Conservation (phyloP, 257 asterid genomes). For the Solanum chmielewskii region DNA sequence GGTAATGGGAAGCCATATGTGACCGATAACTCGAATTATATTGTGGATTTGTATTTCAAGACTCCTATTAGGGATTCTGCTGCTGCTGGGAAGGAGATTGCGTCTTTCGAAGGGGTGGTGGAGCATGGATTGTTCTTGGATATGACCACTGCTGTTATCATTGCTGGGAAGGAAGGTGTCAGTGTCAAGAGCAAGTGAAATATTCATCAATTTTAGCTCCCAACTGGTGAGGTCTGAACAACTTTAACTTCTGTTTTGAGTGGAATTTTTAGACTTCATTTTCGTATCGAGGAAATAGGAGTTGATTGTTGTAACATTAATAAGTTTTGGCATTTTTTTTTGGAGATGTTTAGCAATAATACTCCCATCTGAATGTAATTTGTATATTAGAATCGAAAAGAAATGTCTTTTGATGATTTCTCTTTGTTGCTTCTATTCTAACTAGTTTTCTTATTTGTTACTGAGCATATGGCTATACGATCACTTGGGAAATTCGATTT, state of each 20-base stretch:
- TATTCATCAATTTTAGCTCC: not conserved
- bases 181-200: conserved; percentile 46
- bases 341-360: not conserved
- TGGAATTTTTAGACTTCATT: not conserved
- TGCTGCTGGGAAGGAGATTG: conserved; percentile 67
- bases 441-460: not conserved
- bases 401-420: not conserved
- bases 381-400: not conserved
- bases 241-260: not conserved
- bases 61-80: conserved; percentile 73
- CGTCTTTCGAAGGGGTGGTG: conserved; percentile 69
- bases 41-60: conserved; percentile 81
- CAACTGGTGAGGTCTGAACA: not conserved
- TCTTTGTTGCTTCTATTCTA: not conserved
- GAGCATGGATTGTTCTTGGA: conserved; percentile 60
- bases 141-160: conserved; percentile 57
- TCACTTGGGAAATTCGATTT: not conserved
- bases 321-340: not conserved
- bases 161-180: conserved; percentile 70
- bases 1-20: conserved; percentile 72
- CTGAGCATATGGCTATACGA: not conserved
- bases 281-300: not conserved
- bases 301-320: not conserved
- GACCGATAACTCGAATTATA: conserved; percentile 77
- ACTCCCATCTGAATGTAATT: not conserved